Base-by-base conservation (phyloP, 352 stramenopile species). In the Blastocystis sp. region DNA sequence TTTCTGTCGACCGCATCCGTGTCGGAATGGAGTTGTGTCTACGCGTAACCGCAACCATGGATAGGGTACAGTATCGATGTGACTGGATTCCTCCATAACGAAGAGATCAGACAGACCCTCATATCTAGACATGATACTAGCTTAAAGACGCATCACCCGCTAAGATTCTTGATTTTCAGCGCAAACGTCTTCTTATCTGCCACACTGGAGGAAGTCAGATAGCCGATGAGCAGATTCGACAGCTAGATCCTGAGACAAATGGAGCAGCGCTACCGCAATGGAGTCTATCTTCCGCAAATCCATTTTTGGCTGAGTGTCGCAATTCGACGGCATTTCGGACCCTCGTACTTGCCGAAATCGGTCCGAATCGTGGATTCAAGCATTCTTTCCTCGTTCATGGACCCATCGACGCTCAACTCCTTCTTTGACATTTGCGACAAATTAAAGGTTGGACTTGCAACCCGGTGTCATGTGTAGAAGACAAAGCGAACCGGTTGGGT, bases 401-500 rank as follows among this genome's bases (percentile, higher is more conserved):
- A 85, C 45, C 45, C 74, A n/a, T 10, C 33, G 31, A 41, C 60
- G 1, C 60, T 85, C 26, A 35, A 37, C 41, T n/a, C 55, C 26
- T 85, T 85, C 41, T 67, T 85, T 24, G 74, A 85, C 31, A 61
- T 85, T 24, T 85, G 74, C 31, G 60, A 63, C 3, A 85, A 85
- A 39, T 35, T 85, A 10, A 85, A 85, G 39, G 74, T 45, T 1
- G 31, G 37, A 2, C 12, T 1, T 41, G n/a, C 35, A 45, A 37
- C 41, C 50, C 4, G 45, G 21, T 37, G 26, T 50, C 35, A 39
- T 41, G 63, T 24, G 12, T 85, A 85, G 74, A 85, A 85, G 26
- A 66, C 55, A 12, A 85, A 85, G 37, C 74, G 79, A 79, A 97
- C 95, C 62, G 95, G 95, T 91, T 97, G 95, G 95, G 92, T 98